These are phyloP conservation scores for Plenodomus biglobosus DNA, from an alignment of 2,329 filamentous ascomycete species.

Conservation along the genomic window DNA sequence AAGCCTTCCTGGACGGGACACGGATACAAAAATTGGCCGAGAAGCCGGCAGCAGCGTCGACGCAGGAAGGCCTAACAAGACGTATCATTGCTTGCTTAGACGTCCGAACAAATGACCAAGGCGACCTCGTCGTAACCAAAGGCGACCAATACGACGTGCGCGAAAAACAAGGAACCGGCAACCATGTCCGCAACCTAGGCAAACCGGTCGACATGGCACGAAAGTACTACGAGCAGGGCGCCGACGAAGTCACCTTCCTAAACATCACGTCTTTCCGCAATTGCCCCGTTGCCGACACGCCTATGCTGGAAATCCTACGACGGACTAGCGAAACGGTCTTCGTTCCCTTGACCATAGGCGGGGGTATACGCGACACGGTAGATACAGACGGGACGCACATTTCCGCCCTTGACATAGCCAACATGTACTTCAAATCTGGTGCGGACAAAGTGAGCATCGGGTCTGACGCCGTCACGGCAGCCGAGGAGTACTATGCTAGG, in stretches of 20 bases:
- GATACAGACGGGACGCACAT: slow-evolving; percentile 85
- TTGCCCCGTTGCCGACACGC: slow-evolving; percentile 85
- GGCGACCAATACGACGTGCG: slow-evolving; percentile 98
- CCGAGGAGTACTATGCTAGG: slow-evolving; percentile 81
- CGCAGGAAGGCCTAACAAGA: slow-evolving; percentile 75
- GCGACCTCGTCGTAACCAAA: slow-evolving; percentile 96
- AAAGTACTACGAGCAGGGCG: slow-evolving; percentile 93
- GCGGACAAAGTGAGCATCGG: slow-evolving; percentile 98
- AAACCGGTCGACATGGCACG: slow-evolving; percentile 95
- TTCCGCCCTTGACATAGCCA: slow-evolving; percentile 89
- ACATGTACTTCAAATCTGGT: slow-evolving; percentile 94
- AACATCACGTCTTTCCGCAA: slow-evolving; percentile 99
- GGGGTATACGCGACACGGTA: slow-evolving; percentile 89
- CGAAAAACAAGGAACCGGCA: slow-evolving; percentile 68
- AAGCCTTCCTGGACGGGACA: slow-evolving; percentile 79
- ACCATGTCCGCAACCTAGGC: slow-evolving; percentile 82
- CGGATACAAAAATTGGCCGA: slow-evolving; percentile 58
- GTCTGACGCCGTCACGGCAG: slow-evolving; percentile 88
- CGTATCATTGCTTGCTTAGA: slow-evolving; percentile 95
- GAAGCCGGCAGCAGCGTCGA: slow-evolving; percentile 29
- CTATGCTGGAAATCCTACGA: slow-evolving; percentile 93
- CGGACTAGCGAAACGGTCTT: slow-evolving; percentile 89
- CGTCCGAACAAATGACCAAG: slow-evolving; percentile 89
- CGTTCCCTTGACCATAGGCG: slow-evolving; percentile 92
- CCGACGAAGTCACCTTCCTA: slow-evolving; percentile 94